Conservation (phyloP, 2,329 filamentous ascomycete genomes). For the Penicillium palitans region DNA sequence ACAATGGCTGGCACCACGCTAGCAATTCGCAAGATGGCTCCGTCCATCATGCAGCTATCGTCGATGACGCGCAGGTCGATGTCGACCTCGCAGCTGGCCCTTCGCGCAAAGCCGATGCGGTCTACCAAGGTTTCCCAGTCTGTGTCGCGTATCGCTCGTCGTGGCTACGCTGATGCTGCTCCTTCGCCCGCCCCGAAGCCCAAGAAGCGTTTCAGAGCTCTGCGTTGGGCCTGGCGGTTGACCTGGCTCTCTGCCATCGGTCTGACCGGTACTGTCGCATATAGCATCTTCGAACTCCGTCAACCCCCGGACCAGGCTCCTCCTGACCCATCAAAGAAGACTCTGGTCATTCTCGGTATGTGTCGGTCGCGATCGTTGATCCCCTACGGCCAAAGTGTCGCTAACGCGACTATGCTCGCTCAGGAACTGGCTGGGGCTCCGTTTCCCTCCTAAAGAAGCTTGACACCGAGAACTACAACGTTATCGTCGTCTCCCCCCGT, state of each 20-base stretch:
- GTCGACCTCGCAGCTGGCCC: slow-evolving; percentile 29
- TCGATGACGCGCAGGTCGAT: slow-evolving; percentile 41
- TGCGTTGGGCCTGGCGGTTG: slow-evolving; percentile 81
- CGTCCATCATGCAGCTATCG: slow-evolving; percentile 36
- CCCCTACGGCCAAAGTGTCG: slow-evolving; percentile 1
- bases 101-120: slow-evolving; percentile 32
- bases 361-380: slow-evolving; percentile 11
- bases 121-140: slow-evolving; percentile 24
- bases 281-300: slow-evolving; percentile 78
- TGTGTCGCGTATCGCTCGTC: slow-evolving; percentile 43
- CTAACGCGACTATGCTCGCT: slow-evolving; percentile 23
- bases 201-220: slow-evolving; percentile 64
- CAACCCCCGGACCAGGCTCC: slow-evolving; percentile 76
- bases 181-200: slow-evolving; percentile 40
- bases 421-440: slow-evolving; percentile 94
- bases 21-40: slow-evolving; percentile 35
- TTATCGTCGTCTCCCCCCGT: slow-evolving; percentile 93
- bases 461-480: slow-evolving; percentile 98
- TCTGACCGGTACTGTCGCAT: slow-evolving; percentile 69
- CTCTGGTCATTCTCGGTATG: slow-evolving; percentile 87
- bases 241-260: slow-evolving; percentile 74
- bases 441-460: slow-evolving; percentile 97
- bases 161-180: slow-evolving; percentile 54
- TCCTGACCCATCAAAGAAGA: slow-evolving; percentile 91
- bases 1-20: slow-evolving; percentile 40